Evolutionary conservation across 768 basidiomycete species (phyloP).

Genomic region (Asterophora lycoperdoides): DNA sequence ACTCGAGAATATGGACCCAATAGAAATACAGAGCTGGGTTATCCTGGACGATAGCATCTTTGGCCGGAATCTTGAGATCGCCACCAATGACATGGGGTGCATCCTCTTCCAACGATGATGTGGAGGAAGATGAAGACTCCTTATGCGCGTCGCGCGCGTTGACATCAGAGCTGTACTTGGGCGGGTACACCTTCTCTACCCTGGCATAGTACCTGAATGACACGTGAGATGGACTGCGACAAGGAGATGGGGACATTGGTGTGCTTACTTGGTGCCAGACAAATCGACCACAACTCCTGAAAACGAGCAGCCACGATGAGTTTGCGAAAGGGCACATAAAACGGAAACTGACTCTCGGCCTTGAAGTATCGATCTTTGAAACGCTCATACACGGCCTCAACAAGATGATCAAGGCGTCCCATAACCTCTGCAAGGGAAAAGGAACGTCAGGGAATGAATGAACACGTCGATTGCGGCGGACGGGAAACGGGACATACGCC

Average conservation of each 20-base stretch:
- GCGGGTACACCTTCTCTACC: conserved; percentile 74
- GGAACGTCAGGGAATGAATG: conserved; percentile 14
- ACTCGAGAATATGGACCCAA: conserved; percentile 80
- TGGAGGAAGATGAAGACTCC: conserved; percentile 40
- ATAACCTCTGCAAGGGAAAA: conserved; percentile 72
- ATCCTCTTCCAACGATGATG: conserved; percentile 40
- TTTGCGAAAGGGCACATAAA: conserved; percentile 1
- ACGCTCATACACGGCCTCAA: conserved; percentile 92
- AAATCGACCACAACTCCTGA: conserved; percentile 85
- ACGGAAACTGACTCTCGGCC: conserved; percentile 71
- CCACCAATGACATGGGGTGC: conserved; percentile 68
- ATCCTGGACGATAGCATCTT: conserved; percentile 68
- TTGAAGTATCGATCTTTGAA: conserved; percentile 95
- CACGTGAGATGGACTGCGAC: conserved; percentile 15
- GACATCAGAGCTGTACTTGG: conserved; percentile 45
- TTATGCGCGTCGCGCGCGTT: conserved; percentile 48
- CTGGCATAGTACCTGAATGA: conserved; percentile 70
- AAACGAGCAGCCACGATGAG: conserved; percentile 13
- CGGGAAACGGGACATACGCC: conserved; percentile 66
- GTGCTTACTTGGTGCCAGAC: conserved; percentile 72
- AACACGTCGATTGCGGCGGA: conserved; percentile 13
- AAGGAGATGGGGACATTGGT: conserved; percentile 6
- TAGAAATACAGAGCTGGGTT: conserved; percentile 84
- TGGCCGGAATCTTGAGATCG: conserved; percentile 70
- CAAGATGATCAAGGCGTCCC: conserved; percentile 91